Evolutionary conservation across 176 grass and related monocot genomes (phyloP).

Genomic region (Pontederia crassipes): DNA sequence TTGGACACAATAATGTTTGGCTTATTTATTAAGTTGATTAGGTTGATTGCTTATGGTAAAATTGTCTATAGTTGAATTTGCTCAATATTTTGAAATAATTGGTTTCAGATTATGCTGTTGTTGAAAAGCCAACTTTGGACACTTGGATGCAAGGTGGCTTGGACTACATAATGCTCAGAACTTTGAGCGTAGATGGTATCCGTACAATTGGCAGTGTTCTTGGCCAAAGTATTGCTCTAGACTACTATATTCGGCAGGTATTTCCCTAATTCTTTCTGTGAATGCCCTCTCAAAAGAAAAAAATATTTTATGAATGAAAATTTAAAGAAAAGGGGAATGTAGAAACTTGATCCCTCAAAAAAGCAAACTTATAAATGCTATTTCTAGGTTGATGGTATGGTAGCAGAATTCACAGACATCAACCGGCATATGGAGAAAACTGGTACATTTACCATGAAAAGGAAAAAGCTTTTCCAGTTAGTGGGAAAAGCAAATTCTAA

Average conservation of each 20-base stretch:
- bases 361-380: not conserved
- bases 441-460: slow-evolving; percentile 94
- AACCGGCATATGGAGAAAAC: slow-evolving; percentile 92
- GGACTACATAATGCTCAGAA: slow-evolving; percentile 85
- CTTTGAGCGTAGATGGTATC: slow-evolving; percentile 93
- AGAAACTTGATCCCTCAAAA: not conserved
- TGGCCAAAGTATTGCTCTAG: slow-evolving; percentile 98
- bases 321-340: no score
- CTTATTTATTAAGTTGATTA: no score
- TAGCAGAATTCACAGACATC: slow-evolving; percentile 94
- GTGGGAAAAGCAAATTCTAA: slow-evolving; percentile 96
- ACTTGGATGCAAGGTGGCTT: slow-evolving; percentile 98
- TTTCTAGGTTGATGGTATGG: slow-evolving; percentile 87
- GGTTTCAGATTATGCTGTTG: slow-evolving; percentile 75
- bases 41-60: no score
- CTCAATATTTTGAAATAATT: slow-evolving; percentile 5
- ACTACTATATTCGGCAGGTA: slow-evolving; percentile 97
- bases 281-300: not conserved
- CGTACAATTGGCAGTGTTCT: slow-evolving; percentile 96
- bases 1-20: no score
- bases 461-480: slow-evolving; percentile 95
- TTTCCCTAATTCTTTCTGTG: slow-evolving; percentile 1
- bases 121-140: slow-evolving; percentile 85
- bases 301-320: not conserved
- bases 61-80: no score